Evolutionary conservation across 129 eudicot species (phyloP).

Genomic region (Scalesia atractyloides): DNA sequence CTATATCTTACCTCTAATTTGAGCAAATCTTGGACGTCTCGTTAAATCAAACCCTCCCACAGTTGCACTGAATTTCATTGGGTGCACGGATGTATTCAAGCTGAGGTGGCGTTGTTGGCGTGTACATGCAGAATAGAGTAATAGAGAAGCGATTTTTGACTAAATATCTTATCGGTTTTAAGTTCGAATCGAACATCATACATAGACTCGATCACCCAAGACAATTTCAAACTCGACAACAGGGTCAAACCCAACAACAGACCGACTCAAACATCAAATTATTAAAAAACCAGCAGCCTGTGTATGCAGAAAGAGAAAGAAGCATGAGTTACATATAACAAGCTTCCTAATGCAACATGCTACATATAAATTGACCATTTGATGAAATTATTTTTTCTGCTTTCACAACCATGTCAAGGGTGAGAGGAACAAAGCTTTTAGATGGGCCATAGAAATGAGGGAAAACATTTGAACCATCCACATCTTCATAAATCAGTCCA

Average conservation of each 20-base stretch:
- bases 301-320: conserved; percentile 12
- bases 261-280: conserved; percentile 9
- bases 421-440: conserved; percentile 76
- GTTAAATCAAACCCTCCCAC: too few relatives aligned
- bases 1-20: too few relatives aligned
- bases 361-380: conserved; percentile 59
- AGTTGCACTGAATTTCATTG: too few relatives aligned
- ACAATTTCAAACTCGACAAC: too few relatives aligned
- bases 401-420: conserved; percentile 60
- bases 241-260: neutral
- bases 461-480: conserved; percentile 58
- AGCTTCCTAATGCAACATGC: conserved; percentile 43
- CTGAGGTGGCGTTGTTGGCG: too few relatives aligned
- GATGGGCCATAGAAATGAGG: conserved; percentile 96
- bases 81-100: too few relatives aligned
- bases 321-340: neutral
- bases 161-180: too few relatives aligned
- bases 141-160: too few relatives aligned
- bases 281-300: conserved; percentile 11
- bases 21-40: too few relatives aligned
- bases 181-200: too few relatives aligned
- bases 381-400: conserved; percentile 57
- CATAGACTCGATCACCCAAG: neutral
- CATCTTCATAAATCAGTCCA: conserved; percentile 78
- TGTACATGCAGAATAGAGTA: too few relatives aligned